Evolutionary conservation across 495 filamentous ascomycete species (phyloP).

Genomic region (Staphylotrichum tortipilum): DNA sequence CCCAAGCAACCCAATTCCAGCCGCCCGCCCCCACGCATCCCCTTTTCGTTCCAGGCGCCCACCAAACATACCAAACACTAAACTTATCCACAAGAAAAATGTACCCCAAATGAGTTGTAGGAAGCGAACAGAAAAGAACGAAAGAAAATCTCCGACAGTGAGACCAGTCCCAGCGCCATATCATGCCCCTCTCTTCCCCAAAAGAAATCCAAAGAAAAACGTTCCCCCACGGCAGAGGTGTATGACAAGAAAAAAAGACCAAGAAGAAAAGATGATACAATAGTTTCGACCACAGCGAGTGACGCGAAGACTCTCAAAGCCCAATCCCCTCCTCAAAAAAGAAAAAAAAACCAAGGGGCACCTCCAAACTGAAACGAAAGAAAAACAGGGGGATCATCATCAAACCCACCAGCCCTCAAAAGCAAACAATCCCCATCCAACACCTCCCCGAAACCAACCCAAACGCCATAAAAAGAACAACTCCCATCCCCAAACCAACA

Average conservation of each 20-base stretch:
- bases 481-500: not conserved
- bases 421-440: too few species aligned
- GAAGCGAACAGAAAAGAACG: too few species aligned
- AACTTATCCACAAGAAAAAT: not conserved
- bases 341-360: not conserved
- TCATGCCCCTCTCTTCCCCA: not conserved
- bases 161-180: not conserved
- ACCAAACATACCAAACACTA: not conserved
- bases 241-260: not conserved
- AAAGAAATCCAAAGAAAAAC: not conserved
- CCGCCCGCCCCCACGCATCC: too few species aligned
- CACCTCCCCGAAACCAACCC: not conserved
- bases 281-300: constrained; percentile 1
- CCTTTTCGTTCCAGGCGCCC: too few species aligned
- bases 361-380: not conserved
- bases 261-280: not conserved
- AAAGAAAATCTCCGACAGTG: not conserved
- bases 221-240: constrained; percentile 3
- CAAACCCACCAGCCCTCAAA: too few species aligned
- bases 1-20: too few species aligned
- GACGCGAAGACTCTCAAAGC: constrained; percentile 1
- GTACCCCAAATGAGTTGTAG: not conserved
- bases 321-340: not conserved
- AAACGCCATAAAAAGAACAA: not conserved
- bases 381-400: too few species aligned